Evolutionary conservation across 176 grass and related monocot genomes (phyloP), one percentile per base, ranked within the genome.

Genomic region (Thinopyrum elongatum): DNA sequence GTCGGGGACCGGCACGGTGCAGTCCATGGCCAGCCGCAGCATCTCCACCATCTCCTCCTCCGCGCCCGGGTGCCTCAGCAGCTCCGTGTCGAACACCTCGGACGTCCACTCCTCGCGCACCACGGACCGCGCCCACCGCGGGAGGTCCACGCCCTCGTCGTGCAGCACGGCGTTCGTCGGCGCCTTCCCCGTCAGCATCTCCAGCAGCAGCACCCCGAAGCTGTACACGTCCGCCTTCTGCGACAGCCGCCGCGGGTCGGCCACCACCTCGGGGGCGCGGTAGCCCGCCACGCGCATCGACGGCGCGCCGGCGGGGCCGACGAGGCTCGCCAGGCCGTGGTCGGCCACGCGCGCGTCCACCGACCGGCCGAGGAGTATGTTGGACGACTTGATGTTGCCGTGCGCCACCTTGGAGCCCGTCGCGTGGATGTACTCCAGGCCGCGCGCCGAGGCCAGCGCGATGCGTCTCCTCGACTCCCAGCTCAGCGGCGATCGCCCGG

Each of bases 361-460:
- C 8, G 94, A 34, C 22, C 84, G 82, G 4, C 84, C 78, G 5
- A 95, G 84, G 2, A 95, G 87, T 25, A 95, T 83, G 81, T 95
- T 95, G 3, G 94, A 95, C 3, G 94, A 95, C 84, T 88, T 93
- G 73, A 95, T 90, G 77, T 95, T 95, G 58, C 94, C 91, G 66
- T 95, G 94, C 25, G 87, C 79, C 9, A 77, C 91, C 73, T 76
- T 78, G 51, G 89, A 81, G 22, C 91, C 87, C 71, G 80, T 91
- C 5, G 94, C 92, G 94, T 95, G 94, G 87, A 95, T 95, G 89
- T 88, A 95, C 84, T 95, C 94, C 2, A 93, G 85, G 0, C 94
- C 91, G 13, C 91, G 89, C 49, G 89, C 94, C 23, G 94, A 83
- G 0, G 91, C 91, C 55, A 93, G 74, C 36, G 86, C 94, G 38